Conservation (phyloP, 371 early-diverging fungal genomes). For the Actinomortierella ambigua region DNA sequence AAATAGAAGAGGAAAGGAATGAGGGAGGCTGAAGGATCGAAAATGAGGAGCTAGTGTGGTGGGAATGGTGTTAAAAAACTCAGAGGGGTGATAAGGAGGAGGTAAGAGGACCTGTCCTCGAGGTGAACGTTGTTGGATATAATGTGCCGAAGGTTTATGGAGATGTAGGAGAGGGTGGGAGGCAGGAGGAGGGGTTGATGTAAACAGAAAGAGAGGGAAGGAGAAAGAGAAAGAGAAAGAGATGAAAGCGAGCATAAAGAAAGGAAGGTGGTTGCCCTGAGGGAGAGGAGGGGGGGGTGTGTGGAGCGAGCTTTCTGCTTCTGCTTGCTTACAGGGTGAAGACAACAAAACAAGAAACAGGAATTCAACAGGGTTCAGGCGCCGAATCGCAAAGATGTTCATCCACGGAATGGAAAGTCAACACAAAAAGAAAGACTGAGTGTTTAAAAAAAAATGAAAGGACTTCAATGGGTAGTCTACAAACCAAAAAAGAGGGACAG, state of each 20-base stretch:
- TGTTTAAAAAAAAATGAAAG: not conserved
- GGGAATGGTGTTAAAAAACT: not conserved
- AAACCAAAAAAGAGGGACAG: too few species aligned
- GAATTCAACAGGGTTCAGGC: too few species aligned
- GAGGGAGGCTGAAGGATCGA: not conserved
- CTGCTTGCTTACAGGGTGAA: too few species aligned
- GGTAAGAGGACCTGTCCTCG: too few species aligned
- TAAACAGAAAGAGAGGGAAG: conserved; percentile 1
- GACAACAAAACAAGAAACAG: too few species aligned
- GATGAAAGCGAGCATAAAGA: not conserved
- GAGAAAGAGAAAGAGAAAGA: not conserved
- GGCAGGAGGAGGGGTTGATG: conserved; percentile 1
- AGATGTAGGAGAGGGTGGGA: not conserved
- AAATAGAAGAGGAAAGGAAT: not conserved
- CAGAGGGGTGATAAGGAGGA: not conserved
- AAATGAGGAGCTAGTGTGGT: not conserved
- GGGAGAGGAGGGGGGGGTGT: too few species aligned
- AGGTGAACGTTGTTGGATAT: too few species aligned
- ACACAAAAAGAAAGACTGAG: not conserved
- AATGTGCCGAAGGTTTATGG: too few species aligned
- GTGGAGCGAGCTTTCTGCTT: too few species aligned
- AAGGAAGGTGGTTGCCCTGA: not conserved
- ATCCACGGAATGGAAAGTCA: not conserved
- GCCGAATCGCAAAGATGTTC: too few species aligned
- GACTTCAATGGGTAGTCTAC: too few species aligned